Base-by-base conservation (phyloP, 352 stramenopile genomes). In the Plasmopara halstedii region DNA sequence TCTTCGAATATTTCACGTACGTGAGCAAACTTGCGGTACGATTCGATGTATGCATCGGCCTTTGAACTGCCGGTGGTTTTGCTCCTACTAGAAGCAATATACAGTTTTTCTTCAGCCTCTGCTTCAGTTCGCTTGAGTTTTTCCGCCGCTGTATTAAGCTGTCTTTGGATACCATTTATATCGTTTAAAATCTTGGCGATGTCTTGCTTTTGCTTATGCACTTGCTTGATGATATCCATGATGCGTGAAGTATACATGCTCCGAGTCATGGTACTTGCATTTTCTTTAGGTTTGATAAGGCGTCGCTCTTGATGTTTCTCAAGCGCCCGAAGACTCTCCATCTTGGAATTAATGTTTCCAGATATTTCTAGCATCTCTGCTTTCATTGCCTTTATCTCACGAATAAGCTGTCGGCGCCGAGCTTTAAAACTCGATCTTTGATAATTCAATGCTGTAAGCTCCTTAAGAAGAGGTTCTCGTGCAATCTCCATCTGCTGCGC, bases 141-240 rank as follows among this genome's bases (percentile, higher is more conserved):
- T 49, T 88, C 78, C 1, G 69, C 73, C 6, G 71, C 68, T 6
- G 61, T 46, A 51, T 95, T 93, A 26, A 93, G 58, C 26, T 92
- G 69, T 41, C 88, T 90, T 46, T 92, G 81, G 25, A 92, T 62
- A 1, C 46, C 45, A 19, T 68, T 85, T 33, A 92, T 90, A 35
- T 92, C 81, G 8, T 76, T 58, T 19, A 92, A 68, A 50, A 92
- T 84, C 46, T 88, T 90, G 10, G 61, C 42, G 18, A 94, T 94
- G 31, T 93, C 83, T 23, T 76, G 61, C 42, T 93, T 95, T 43
- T 95, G 83, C 61, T 94, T 94, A 53, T 88, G 71, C 20, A 94
- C 80, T 29, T 88, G 73, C 51, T 89, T 88, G 65, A 90, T 95
- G 50, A 95, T 94, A 51, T 94, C 85, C 70, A 94, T 85, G 51